Evolutionary conservation across 257 asterid species (phyloP), one percentile per base, ranked within the genome.

Genomic region (Handroanthus guayacan): DNA sequence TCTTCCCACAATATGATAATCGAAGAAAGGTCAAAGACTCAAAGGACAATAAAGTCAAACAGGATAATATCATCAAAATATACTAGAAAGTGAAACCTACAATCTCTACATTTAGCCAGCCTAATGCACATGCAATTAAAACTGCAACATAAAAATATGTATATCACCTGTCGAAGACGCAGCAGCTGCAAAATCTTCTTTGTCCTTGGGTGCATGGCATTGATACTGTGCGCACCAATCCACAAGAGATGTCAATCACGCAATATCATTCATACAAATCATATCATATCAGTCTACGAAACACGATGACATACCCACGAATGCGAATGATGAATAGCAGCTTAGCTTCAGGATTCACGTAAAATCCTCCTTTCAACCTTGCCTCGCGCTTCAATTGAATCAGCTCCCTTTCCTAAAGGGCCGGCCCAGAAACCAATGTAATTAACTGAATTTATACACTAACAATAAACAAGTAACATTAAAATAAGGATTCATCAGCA

Each of bases 351-450:
- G 91, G 87, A 69, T 76, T 78, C 48, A 86, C 90, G 55, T 86
- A 86, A 67, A 87, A 87, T 38, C 89, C 91, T 25, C 91, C 91
- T 67, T 87, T 84, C 85, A 84, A 45, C 75, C 91, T 84, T 0
- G 91, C 87, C 87, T 87, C 87, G n/a, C 89, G 91, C 84, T 87
- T 87, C 84, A 87, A 69, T 50, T 79, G 87, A 66, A 87, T 83
- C 58, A 87, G 77, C 82, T 87, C 91, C 86, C 57, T 73, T 4
- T 82, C 87, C 91, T 87, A 50, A 66, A 78, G 58, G 9, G 69
- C 44, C 65, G 3, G 34, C 2, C 11, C 52, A 72, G 12, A 34
- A 48, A 9, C 47, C 9, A 56, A 2, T n/a, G 17, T 73, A 38
- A 36, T 43, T 45, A 67, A 45, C 60, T 2, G 18, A 2, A 7